These are phyloP conservation scores for Pelargonium fulgidum DNA, from an alignment of 441 rosid species.

Conservation along the genomic window DNA sequence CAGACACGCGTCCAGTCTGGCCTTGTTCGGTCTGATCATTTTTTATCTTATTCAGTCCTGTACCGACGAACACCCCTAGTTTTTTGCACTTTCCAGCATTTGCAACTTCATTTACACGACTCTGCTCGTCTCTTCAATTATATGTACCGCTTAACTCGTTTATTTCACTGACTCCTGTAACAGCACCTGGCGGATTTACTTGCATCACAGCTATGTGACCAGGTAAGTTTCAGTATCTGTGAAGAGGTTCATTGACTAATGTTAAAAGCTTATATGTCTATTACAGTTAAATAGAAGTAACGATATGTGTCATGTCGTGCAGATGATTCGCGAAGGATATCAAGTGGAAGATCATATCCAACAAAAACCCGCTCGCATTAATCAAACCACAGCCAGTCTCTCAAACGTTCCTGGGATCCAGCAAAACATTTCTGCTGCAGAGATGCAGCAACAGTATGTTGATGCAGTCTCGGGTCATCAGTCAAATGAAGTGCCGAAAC, in stretches of 20 bases:
- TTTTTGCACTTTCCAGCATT: conserved; percentile 32
- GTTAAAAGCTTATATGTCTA: background rate
- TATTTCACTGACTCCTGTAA: conserved; percentile 24
- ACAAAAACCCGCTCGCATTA: conserved; percentile 45
- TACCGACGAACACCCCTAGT: background rate
- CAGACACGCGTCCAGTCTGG: too few species aligned
- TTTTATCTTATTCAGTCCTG: too few species aligned
- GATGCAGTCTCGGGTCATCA: background rate
- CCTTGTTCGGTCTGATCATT: too few species aligned
- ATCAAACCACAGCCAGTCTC: conserved; percentile 47
- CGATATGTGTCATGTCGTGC: conserved; percentile 22
- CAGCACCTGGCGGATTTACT: conserved; percentile 93
- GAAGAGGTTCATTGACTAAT: conserved; percentile 9
- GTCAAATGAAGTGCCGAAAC: conserved; percentile 42
- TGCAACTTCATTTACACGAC: background rate
- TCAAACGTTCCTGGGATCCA: conserved; percentile 40
- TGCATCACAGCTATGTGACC: conserved; percentile 53
- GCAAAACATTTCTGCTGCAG: conserved; percentile 45
- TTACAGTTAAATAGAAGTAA: conserved; percentile 15
- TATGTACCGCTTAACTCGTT: conserved; percentile 23
- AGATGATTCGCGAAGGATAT: conserved; percentile 76
- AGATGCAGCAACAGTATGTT: conserved; percentile 51
- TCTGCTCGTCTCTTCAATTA: background rate
- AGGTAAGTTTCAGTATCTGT: conserved; percentile 44
- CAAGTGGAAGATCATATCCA: conserved; percentile 46